A percentile compares a stretch with the other conserved stretches of the same genome.
Conservation (phyloP, 2,329 filamentous ascomycete genomes). For the Aspergillus eucalypticola region DNA sequence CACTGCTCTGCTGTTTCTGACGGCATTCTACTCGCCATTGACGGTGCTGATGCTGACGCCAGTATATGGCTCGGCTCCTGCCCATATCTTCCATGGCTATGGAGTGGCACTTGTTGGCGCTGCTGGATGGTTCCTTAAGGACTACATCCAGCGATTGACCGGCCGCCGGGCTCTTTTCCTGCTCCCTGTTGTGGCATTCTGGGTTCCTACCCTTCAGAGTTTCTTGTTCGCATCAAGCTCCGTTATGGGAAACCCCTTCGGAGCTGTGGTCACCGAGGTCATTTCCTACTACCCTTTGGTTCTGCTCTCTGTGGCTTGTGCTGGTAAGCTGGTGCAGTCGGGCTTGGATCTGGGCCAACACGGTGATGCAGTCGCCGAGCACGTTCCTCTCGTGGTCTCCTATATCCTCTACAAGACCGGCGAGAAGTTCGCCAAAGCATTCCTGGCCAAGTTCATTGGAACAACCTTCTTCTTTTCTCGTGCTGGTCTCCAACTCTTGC, state of each 20-base stretch:
- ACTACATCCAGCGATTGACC: constrained; percentile 51
- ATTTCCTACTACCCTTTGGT: constrained; percentile 71
- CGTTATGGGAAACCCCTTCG: constrained; percentile 66
- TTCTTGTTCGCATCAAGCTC: constrained; percentile 68
- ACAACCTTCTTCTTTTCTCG: constrained; percentile 66
- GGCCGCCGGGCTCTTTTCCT: constrained; percentile 53
- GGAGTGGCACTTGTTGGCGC: constrained; percentile 67
- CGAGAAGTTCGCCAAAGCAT: constrained; percentile 43
- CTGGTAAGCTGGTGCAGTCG: constrained; percentile 64
- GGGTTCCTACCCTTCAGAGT: constrained; percentile 72
- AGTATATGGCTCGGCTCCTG: constrained; percentile 82
- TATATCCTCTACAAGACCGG: constrained; percentile 63
- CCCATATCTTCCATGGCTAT: constrained; percentile 69
- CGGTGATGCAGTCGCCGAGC: constrained; percentile 61
- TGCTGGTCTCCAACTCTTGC: constrained; percentile 68
- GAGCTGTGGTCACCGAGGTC: constrained; percentile 73
- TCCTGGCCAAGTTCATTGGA: constrained; percentile 58
- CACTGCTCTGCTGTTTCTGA: constrained; percentile 39
- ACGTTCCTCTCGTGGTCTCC: constrained; percentile 64
- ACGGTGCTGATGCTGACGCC: constrained; percentile 74
- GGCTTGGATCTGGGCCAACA: constrained; percentile 57
- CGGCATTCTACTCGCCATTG: constrained; percentile 43
- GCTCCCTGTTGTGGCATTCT: constrained; percentile 73
- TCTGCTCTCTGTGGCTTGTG: constrained; percentile 62
- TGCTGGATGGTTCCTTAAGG: constrained; percentile 69